Conservation (phyloP, 768 basidiomycete species). For the Agrocybe chaxingu region DNA sequence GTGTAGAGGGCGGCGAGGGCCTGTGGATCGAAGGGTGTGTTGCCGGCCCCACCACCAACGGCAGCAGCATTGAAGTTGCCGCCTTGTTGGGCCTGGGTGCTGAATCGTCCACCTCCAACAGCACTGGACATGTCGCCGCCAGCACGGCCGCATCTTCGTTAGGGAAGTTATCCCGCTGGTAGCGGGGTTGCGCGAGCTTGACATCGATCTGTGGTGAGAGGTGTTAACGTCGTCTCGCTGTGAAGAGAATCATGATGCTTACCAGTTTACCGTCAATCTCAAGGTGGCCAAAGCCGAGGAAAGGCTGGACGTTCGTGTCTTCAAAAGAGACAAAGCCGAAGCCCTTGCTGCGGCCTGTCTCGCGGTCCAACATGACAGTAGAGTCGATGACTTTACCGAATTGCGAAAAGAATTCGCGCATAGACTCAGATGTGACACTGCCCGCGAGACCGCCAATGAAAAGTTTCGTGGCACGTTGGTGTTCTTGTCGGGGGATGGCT, state of each 20-base stretch:
- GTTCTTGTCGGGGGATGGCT: slow-evolving; percentile 95
- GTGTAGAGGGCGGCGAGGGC: slow-evolving; percentile 92
- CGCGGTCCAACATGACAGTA: slow-evolving; percentile 97
- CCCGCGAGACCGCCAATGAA: slow-evolving; percentile 95
- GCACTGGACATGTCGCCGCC: slow-evolving; percentile 14
- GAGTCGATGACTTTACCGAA: slow-evolving; percentile 97
- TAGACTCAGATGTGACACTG: slow-evolving; percentile 88
- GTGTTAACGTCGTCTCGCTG: background rate
- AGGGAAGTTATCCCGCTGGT: slow-evolving; percentile 64
- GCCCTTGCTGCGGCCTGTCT: slow-evolving; percentile 92
- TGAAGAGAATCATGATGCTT: slow-evolving; percentile 23
- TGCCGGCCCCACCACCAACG: slow-evolving; percentile 27
- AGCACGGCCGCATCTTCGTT: slow-evolving; percentile 40
- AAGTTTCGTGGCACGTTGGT: slow-evolving; percentile 88
- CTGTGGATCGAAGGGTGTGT: slow-evolving; percentile 84
- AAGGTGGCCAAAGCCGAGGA: slow-evolving; percentile 84
- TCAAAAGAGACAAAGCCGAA: slow-evolving; percentile 98
- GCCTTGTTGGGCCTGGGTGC: slow-evolving; percentile 13
- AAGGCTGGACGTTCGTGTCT: slow-evolving; percentile 84
- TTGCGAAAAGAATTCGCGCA: slow-evolving; percentile 90
- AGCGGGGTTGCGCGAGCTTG: slow-evolving; percentile 91
- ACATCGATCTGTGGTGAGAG: slow-evolving; percentile 77
- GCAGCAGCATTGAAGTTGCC: slow-evolving; percentile 13
- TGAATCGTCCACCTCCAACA: slow-evolving; percentile 5
- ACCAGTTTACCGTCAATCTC: slow-evolving; percentile 96